These are phyloP conservation scores for Polytolypa hystricis DNA, from an alignment of 2,329 filamentous ascomycete genomes.

Conservation along the genomic window DNA sequence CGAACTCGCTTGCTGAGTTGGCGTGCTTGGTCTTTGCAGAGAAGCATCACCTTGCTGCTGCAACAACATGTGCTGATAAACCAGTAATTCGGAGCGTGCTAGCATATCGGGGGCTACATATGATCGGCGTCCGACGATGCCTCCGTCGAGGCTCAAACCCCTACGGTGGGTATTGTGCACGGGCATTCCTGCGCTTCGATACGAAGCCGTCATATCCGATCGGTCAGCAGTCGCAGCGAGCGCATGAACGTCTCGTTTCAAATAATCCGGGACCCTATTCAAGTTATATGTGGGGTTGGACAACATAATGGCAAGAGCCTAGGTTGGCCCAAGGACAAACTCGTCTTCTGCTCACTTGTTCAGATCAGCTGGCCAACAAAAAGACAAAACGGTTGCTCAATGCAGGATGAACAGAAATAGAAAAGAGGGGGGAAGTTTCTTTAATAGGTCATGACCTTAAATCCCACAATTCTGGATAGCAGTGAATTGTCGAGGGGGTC, in stretches of 20 bases:
- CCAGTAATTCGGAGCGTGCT: conserved; percentile 46
- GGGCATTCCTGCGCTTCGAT: conserved; percentile 34
- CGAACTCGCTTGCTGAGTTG: conserved; percentile 47
- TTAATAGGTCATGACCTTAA: not conserved
- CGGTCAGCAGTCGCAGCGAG: no score
- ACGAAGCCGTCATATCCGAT: not conserved
- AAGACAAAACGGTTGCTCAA: not conserved
- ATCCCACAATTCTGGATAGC: not conserved
- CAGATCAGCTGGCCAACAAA: not conserved
- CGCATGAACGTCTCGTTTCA: not conserved
- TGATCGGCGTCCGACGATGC: conserved; percentile 7
- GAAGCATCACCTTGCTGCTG: conserved; percentile 27
- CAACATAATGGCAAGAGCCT: not conserved
- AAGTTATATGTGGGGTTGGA: not conserved
- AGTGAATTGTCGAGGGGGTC: not conserved
- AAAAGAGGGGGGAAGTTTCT: not conserved
- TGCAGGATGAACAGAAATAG: not conserved
- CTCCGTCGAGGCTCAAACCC: conserved; percentile 69
- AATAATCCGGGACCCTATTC: not conserved
- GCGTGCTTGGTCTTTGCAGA: conserved; percentile 48
- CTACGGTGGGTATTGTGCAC: conserved; percentile 57
- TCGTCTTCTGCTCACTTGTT: not conserved
- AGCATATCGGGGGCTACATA: conserved; percentile 3
- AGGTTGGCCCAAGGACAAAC: not conserved
- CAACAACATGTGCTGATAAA: conserved; percentile 7